Evolutionary conservation across 2,329 filamentous ascomycete genomes (phyloP).

Genomic region (Ophiocordyceps camponoti-floridani): DNA sequence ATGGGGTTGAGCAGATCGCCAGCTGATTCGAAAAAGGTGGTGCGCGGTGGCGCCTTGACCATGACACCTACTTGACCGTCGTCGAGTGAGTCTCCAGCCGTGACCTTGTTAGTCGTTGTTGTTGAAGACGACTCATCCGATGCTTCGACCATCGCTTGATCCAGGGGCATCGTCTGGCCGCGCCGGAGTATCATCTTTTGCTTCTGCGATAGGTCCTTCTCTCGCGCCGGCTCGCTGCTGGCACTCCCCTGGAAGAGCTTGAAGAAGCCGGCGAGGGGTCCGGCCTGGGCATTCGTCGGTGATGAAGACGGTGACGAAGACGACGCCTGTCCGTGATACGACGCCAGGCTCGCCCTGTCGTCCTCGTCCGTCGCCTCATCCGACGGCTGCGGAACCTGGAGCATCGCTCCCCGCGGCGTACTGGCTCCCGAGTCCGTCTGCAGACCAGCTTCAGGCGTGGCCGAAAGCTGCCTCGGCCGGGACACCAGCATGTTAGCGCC

Average conservation of each 20-base stretch:
- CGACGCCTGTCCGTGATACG: slow-evolving; percentile 10
- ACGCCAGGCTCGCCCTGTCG: slow-evolving; percentile 36
- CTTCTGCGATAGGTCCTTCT: slow-evolving; percentile 34
- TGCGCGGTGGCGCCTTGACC: slow-evolving; percentile 57
- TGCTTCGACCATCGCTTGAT: slow-evolving; percentile 9
- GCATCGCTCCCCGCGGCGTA: slow-evolving; percentile 20
- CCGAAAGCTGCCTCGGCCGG: slow-evolving; percentile 23
- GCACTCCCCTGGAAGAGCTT: slow-evolving; percentile 45
- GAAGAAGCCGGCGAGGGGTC: slow-evolving; percentile 44
- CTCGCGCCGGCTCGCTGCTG: slow-evolving; percentile 30
- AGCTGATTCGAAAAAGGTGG: slow-evolving; percentile 88
- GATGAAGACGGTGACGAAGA: no score
- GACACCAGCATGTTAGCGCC: slow-evolving; percentile 38
- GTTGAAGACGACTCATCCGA: background rate
- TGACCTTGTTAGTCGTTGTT: slow-evolving; percentile 18
- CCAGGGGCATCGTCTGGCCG: slow-evolving; percentile 49
- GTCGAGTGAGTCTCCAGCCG: slow-evolving; percentile 29
- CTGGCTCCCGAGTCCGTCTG: slow-evolving; percentile 15
- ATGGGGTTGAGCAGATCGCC: slow-evolving; percentile 85
- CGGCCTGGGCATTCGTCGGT: background rate
- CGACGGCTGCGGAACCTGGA: slow-evolving; percentile 53
- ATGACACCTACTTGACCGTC: slow-evolving; percentile 24
- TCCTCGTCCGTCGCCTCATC: slow-evolving; percentile 50
- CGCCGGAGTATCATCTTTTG: slow-evolving; percentile 56
- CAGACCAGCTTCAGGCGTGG: slow-evolving; percentile 9